Base-by-base conservation (phyloP, 768 basidiomycete species). In the Daedaleopsis nitida region DNA sequence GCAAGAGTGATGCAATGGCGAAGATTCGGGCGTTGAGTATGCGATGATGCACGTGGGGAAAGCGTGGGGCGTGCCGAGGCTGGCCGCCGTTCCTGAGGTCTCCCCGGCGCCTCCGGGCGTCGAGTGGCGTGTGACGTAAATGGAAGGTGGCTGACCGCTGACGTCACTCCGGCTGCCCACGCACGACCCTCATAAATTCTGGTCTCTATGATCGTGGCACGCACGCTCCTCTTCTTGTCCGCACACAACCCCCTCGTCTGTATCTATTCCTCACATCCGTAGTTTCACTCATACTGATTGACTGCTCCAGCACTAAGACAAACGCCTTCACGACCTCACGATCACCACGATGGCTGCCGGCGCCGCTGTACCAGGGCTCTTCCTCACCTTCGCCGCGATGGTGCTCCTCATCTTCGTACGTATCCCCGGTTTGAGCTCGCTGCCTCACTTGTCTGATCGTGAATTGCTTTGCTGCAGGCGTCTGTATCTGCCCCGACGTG, bases 401-500 rank as follows among this genome's bases (percentile, higher is more conserved):
- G 82, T 85, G 8, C 78, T 91, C 24, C 83, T 92, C 44, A 75
- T 88, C 65, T 84, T 90, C 66, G 90, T 90, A 74, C 38, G 85
- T 79, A 10, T 23, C 47, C 35, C 27, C n/a, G n/a, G n/a, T 34
- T 52, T 60, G n/a, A 35, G 59, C 24, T 21, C 17, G 5, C 27
- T 32, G 19, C 16, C 17, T 58, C 43, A 45, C 24, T 43, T n/a
- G 39, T n/a, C 53, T 51, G 44, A 17, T 23, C n/a, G n/a, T n/a
- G n/a, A n/a, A 13, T 35, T 24, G 53, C 56, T 57, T 51, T 51
- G 43, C 17, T 48, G 37, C 67, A 88, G 87, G 87, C 84, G 3
- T 91, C 85, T 32, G 84, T 92, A 21, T 87, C 89, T 16, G 74
- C 82, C 52, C 91, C 92, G 50, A 89, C 86, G 66, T 94, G 91